Percentiles rank a stretch among this genome's conserved stretches.
Evolutionary conservation across 257 asterid species (phyloP).

Genomic region (Phtheirospermum japonicum): DNA sequence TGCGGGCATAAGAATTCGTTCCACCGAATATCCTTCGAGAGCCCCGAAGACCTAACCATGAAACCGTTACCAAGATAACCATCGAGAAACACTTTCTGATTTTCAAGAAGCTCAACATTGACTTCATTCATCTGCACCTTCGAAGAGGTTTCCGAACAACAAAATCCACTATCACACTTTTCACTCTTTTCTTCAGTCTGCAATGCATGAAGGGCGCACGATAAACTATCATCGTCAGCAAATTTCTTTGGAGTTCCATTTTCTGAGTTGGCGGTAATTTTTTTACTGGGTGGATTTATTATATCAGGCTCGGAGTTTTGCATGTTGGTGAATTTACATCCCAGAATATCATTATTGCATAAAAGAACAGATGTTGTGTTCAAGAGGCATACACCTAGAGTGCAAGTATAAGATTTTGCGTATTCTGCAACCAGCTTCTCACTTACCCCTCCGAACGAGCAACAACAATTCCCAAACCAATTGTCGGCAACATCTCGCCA

Average conservation of each 20-base stretch:
- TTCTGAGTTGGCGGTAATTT: slow-evolving; percentile 19
- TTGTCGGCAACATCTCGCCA: slow-evolving; percentile 96
- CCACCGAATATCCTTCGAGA: slow-evolving; percentile 78
- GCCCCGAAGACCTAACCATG: slow-evolving; percentile 64
- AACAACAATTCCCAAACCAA: slow-evolving; percentile 98
- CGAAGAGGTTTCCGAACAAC: slow-evolving; percentile 29
- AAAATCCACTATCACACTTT: slow-evolving; percentile 34
- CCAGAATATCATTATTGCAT: slow-evolving; percentile 60
- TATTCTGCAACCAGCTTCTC: slow-evolving; percentile 71
- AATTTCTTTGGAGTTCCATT: slow-evolving; percentile 28
- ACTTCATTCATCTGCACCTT: slow-evolving; percentile 29
- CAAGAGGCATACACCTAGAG: slow-evolving; percentile 69
- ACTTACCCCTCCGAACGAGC: slow-evolving; percentile 83
- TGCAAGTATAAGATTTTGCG: slow-evolving; percentile 62
- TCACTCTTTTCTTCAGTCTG: slow-evolving; percentile 35
- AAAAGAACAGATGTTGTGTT: slow-evolving; percentile 63
- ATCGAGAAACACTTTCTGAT: slow-evolving; percentile 75
- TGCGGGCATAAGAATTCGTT: slow-evolving; percentile 58
- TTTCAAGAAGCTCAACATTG: slow-evolving; percentile 48
- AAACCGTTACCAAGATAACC: slow-evolving; percentile 83
- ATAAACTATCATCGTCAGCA: slow-evolving; percentile 33
- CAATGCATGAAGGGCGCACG: slow-evolving; percentile 33
- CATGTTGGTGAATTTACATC: slow-evolving; percentile 42
- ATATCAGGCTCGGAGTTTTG: slow-evolving; percentile 27
- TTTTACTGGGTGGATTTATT: too few species aligned